These are phyloP conservation scores for Arxiozyma telluris DNA, from an alignment of 1,139 yeast genomes.

Conservation along the genomic window DNA sequence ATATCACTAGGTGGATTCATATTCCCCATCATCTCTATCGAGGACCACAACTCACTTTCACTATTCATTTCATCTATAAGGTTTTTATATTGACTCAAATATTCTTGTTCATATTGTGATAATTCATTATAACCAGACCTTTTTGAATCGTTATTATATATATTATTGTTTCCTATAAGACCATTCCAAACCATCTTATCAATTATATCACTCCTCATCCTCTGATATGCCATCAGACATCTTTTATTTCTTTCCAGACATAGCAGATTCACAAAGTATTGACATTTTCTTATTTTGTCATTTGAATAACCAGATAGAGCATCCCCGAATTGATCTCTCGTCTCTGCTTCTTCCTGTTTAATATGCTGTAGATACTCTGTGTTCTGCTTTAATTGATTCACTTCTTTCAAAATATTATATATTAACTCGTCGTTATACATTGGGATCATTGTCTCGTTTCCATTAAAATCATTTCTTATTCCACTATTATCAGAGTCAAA, in stretches of 20 bases:
- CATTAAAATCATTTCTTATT: not conserved
- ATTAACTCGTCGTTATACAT: constrained; percentile 70
- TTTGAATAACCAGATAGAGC: constrained; percentile 12
- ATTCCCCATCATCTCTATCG: constrained; percentile 81
- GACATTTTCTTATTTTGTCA: constrained; percentile 52
- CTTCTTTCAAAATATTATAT: constrained; percentile 48
- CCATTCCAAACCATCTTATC: constrained; percentile 62
- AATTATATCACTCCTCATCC: constrained; percentile 57
- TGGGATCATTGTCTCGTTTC: constrained; percentile 37
- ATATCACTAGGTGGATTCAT: constrained; percentile 85
- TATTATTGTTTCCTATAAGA: constrained; percentile 2
- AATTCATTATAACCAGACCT: constrained; percentile 33
- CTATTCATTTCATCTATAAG: constrained; percentile 66
- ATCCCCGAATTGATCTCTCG: constrained; percentile 9
- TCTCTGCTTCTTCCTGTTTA: constrained; percentile 13
- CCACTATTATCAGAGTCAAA: not conserved
- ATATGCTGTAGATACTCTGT: constrained; percentile 28
- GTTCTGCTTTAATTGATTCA: constrained; percentile 45
- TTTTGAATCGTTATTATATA: not conserved
- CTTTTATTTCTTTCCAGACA: constrained; percentile 83
- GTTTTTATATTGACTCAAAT: constrained; percentile 61
- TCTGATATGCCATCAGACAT: constrained; percentile 77
- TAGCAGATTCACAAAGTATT: constrained; percentile 69
- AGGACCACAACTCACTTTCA: constrained; percentile 55
- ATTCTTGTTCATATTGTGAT: constrained; percentile 74